Evolutionary conservation across 2,329 filamentous ascomycete species (phyloP).

Genomic region (Colletotrichum melonis): DNA sequence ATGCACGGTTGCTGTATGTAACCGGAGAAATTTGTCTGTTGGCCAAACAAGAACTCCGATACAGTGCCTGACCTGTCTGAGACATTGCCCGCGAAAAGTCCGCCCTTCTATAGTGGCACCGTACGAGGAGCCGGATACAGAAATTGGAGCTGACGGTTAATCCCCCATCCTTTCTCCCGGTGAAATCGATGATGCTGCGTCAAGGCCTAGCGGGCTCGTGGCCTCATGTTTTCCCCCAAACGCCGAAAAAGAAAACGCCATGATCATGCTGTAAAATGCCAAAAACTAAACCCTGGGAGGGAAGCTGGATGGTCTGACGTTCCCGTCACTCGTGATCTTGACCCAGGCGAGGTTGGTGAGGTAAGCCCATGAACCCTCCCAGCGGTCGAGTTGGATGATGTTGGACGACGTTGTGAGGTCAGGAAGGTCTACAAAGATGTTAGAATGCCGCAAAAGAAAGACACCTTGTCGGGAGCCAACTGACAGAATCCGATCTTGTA

Average conservation of each 20-base stretch:
- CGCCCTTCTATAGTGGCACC: background rate
- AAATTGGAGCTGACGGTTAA: slow-evolving; percentile 17
- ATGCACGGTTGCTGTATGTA: slow-evolving; percentile 29
- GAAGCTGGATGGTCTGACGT: slow-evolving; percentile 77
- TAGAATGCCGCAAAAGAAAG: background rate
- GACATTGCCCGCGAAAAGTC: slow-evolving; percentile 16
- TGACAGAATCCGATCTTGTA: slow-evolving; percentile 84
- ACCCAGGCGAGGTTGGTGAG: slow-evolving; percentile 82
- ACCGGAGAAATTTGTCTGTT: slow-evolving; percentile 25
- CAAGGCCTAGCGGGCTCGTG: background rate
- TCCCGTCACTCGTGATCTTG: slow-evolving; percentile 75
- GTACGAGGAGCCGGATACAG: slow-evolving; percentile 1
- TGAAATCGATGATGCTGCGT: background rate
- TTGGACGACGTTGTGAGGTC: slow-evolving; percentile 78
- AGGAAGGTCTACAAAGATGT: slow-evolving; percentile 61
- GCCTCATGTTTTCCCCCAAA: background rate
- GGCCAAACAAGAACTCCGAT: slow-evolving; percentile 25
- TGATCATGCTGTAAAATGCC: background rate
- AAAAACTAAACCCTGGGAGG: slow-evolving; percentile 66
- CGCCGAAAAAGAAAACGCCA: slow-evolving; percentile 30
- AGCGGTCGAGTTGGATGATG: slow-evolving; percentile 73
- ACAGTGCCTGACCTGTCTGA: slow-evolving; percentile 27
- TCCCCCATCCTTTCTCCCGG: background rate
- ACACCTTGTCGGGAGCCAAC: slow-evolving; percentile 42
- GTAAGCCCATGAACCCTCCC: slow-evolving; percentile 88